Evolutionary conservation across 441 rosid species (phyloP).

Genomic region (Manihot esculenta): DNA sequence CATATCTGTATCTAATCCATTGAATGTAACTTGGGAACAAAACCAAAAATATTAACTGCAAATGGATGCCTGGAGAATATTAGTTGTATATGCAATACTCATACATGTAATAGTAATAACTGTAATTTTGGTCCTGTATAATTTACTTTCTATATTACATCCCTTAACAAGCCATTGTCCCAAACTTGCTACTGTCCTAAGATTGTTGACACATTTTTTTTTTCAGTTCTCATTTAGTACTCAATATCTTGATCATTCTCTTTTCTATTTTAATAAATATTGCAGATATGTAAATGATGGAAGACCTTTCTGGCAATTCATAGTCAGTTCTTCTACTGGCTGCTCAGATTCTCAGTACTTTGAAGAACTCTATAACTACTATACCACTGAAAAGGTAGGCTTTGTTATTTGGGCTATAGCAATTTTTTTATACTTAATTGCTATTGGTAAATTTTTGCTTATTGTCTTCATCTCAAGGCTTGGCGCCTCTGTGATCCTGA

Average conservation of each 20-base stretch:
- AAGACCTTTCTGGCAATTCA: conserved; percentile 90
- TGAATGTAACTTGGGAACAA: not conserved
- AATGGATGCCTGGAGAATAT: too few relatives aligned
- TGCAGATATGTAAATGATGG: conserved; percentile 92
- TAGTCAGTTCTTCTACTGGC: conserved; percentile 89
- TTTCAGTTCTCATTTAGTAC: not conserved
- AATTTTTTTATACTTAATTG: not conserved
- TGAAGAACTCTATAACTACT: conserved; percentile 85
- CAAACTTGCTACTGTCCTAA: not conserved
- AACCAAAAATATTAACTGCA: too few relatives aligned
- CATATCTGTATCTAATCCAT: not conserved
- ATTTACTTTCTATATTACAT: not conserved
- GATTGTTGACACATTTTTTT: not conserved
- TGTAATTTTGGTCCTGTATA: too few relatives aligned
- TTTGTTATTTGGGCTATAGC: not conserved
- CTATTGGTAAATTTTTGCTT: not conserved
- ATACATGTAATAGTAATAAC: too few relatives aligned
- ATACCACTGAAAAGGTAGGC: conserved; percentile 71
- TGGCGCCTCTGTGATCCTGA: conserved; percentile 95
- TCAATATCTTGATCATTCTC: not conserved
- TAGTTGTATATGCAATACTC: too few relatives aligned
- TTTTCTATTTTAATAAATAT: not conserved
- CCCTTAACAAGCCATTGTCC: not conserved
- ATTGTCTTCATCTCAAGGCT: conserved; percentile 46
- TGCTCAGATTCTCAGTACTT: conserved; percentile 85